Conservation (phyloP, 441 rosid species). For the Flueggea neowawraea region DNA sequence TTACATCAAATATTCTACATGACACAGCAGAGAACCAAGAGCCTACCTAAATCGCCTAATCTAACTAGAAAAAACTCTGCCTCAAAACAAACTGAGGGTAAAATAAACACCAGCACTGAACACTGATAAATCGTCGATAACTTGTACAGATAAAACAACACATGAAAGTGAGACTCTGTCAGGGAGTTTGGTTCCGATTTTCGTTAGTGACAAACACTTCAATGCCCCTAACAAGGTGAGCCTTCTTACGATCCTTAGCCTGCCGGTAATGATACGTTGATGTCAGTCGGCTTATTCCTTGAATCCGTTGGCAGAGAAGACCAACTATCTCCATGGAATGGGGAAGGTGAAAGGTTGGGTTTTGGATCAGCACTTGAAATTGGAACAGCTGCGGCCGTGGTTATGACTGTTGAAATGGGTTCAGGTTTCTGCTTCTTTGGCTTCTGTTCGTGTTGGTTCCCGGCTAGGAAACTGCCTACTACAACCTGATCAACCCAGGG, state of each 20-base stretch:
- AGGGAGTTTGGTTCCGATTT: conserved; percentile 13
- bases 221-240: conserved; percentile 9
- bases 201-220: conserved; percentile 23
- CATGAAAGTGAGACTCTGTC: conserved; percentile 15
- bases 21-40: conserved; percentile 31
- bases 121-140: conserved; percentile 15
- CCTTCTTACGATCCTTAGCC: conserved; percentile 17
- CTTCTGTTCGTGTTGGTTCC: conserved; percentile 85
- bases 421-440: conserved; percentile 74
- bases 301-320: conserved; percentile 58
- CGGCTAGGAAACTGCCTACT: conserved; percentile 90
- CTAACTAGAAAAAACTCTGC: conserved; percentile 5
- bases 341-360: conserved; percentile 30
- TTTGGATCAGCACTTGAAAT: conserved; percentile 69
- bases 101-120: conserved; percentile 12
- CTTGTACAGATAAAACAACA: conserved; percentile 34
- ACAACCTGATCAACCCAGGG: conserved; percentile 57
- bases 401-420: conserved; percentile 21
- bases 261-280: conserved; percentile 52
- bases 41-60: conserved; percentile 19
- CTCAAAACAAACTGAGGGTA: conserved; percentile 9
- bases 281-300: conserved; percentile 60
- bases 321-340: conserved; percentile 63
- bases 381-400: conserved; percentile 54
- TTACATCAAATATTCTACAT: conserved; percentile 46